Conservation (phyloP, 2,329 filamentous ascomycete species). For the Diaporthe destruens region DNA sequence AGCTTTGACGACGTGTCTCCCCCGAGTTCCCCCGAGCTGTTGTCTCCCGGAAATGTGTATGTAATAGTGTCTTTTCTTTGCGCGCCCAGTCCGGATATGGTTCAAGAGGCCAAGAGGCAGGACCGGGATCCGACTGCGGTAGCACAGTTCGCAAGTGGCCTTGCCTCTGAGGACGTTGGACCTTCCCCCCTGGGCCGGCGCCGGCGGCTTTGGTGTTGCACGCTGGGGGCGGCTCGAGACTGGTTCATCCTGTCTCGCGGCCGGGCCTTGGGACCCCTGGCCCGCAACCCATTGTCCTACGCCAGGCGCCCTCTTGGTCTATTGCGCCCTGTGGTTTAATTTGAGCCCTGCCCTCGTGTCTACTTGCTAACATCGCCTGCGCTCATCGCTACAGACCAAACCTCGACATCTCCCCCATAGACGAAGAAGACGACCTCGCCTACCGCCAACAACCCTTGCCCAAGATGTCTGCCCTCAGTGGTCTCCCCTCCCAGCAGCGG, state of each 20-base stretch:
- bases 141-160: neutral
- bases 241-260: neutral
- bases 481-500: conserved; percentile 35
- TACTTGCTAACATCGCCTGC: conserved; percentile 41
- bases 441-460: conserved; percentile 42
- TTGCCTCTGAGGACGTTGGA: neutral
- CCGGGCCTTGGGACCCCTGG: neutral
- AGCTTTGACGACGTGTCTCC: conserved; percentile 61
- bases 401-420: conserved; percentile 66
- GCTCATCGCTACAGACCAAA: conserved; percentile 23
- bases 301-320: neutral
- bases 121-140: neutral
- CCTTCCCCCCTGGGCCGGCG: neutral
- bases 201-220: neutral
- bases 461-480: conserved; percentile 51
- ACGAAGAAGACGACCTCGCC: conserved; percentile 52
- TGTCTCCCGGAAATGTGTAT: conserved; percentile 56
- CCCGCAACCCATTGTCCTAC: neutral
- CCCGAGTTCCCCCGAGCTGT: conserved; percentile 67
- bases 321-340: neutral
- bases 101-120: neutral
- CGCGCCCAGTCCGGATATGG: neutral
- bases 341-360: neutral
- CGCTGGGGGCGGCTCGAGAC: conserved; percentile 18
- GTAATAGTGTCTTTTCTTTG: conserved; percentile 47